phyloP scores from a whole-genome alignment of 2,329 filamentous ascomycete species.

The Cryphonectria japonica region DNA sequence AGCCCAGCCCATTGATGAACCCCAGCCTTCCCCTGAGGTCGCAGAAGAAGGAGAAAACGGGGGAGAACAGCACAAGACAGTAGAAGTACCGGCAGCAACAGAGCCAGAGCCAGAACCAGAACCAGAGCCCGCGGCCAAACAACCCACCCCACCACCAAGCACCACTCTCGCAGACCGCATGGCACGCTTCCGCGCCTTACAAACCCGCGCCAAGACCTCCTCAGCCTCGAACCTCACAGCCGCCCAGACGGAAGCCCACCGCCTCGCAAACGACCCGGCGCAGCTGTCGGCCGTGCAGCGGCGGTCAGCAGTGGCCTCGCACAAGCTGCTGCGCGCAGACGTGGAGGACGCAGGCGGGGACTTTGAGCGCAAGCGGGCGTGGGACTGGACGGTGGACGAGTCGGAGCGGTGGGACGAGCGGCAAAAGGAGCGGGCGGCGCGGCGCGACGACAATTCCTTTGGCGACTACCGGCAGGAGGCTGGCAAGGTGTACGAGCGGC shows the following conservation, averaged over 20 bases:
- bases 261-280: constrained; percentile 75
- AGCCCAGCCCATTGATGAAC: constrained; percentile 13
- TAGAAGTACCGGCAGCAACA: constrained; percentile 19
- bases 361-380: constrained; percentile 96
- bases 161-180: constrained; percentile 66
- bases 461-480: constrained; percentile 86
- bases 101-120: constrained; percentile 16
- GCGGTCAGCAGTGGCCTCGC: constrained; percentile 83
- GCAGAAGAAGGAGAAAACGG: constrained; percentile 15
- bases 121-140: background rate
- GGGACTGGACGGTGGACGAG: constrained; percentile 98
- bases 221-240: constrained; percentile 79
- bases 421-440: constrained; percentile 80
- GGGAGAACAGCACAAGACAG: background rate
- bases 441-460: constrained; percentile 86
- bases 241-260: constrained; percentile 80
- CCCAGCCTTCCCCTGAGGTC: constrained; percentile 18
- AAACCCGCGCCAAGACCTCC: constrained; percentile 76
- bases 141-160: constrained; percentile 28
- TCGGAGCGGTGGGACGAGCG: constrained; percentile 92
- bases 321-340: constrained; percentile 93
- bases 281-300: constrained; percentile 80
- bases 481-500: constrained; percentile 90
- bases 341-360: constrained; percentile 84
- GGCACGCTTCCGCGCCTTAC: constrained; percentile 84